Conservation (phyloP, 768 basidiomycete species). For the Suillus alpinus region DNA sequence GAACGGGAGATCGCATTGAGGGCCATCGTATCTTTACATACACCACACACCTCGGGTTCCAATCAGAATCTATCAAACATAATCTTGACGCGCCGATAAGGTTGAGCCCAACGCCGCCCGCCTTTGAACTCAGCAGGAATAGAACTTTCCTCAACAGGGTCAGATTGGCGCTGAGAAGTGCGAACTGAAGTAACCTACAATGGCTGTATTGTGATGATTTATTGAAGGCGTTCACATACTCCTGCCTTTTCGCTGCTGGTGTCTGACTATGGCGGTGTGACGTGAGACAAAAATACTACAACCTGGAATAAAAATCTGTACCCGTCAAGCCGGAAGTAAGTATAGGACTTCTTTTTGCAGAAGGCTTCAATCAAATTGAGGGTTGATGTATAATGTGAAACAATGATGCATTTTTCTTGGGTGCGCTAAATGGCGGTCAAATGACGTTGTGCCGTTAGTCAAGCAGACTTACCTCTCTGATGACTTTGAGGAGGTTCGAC, state of each 20-base stretch:
- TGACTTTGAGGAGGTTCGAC: conserved; percentile 54
- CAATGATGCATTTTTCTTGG: conserved; percentile 91
- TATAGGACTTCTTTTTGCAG: conserved; percentile 74
- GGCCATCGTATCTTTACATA: background rate
- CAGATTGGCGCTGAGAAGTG: background rate
- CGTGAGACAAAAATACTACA: background rate
- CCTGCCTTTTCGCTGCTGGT: conserved; percentile 72
- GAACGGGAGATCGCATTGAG: background rate
- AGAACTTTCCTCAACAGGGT: conserved; percentile 52
- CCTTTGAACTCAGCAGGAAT: conserved; percentile 92
- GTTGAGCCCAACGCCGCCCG: conserved; percentile 93
- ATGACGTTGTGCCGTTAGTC: background rate
- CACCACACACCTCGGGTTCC: conserved; percentile 77
- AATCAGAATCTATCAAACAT: conserved; percentile 86
- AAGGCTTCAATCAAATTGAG: conserved; percentile 88
- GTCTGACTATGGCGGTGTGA: conserved; percentile 52
- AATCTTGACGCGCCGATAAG: conserved; percentile 87
- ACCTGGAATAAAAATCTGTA: conserved; percentile 25
- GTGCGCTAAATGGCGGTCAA: conserved; percentile 47
- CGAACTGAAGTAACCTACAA: conserved; percentile 46
- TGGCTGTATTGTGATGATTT: conserved; percentile 64
- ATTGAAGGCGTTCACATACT: conserved; percentile 89
- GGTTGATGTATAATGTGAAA: conserved; percentile 96
- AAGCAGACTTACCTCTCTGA: conserved; percentile 49
- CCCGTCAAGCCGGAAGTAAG: conserved; percentile 88